Evolutionary conservation across 805 yeast species (phyloP).

Genomic region (Huiozyma naganishii): DNA sequence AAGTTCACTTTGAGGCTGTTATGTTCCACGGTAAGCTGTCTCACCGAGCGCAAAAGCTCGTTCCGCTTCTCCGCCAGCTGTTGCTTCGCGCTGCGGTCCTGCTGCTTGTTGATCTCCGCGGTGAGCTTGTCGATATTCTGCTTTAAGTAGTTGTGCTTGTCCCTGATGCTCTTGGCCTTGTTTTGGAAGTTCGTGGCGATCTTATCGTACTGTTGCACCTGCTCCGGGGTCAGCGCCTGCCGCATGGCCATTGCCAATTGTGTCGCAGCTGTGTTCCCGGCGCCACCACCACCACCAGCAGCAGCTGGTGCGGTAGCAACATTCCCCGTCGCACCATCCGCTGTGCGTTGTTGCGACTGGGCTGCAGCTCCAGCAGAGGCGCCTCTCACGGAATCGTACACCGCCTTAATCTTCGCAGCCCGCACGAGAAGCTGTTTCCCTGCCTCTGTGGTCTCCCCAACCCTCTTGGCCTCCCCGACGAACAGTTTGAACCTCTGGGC

Average conservation of each 20-base stretch:
- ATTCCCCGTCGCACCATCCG: background rate
- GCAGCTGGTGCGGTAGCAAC: slow-evolving; percentile 3
- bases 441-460: slow-evolving; percentile 47
- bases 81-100: slow-evolving; percentile 16
- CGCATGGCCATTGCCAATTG: slow-evolving; percentile 20
- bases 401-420: slow-evolving; percentile 53
- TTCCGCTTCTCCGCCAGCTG: slow-evolving; percentile 20
- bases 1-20: slow-evolving; percentile 20
- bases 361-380: slow-evolving; percentile 14
- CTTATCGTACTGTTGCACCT: slow-evolving; percentile 22
- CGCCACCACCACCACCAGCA: slow-evolving; percentile 1
- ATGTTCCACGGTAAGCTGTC: slow-evolving; percentile 18
- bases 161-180: slow-evolving; percentile 22
- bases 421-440: slow-evolving; percentile 53
- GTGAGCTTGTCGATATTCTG: slow-evolving; percentile 23
- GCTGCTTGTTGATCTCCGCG: slow-evolving; percentile 20
- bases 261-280: slow-evolving; percentile 6
- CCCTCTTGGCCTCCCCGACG: slow-evolving; percentile 49
- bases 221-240: slow-evolving; percentile 23
- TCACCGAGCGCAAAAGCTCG: slow-evolving; percentile 19
- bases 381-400: slow-evolving; percentile 36
- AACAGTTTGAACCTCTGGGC: slow-evolving; percentile 49
- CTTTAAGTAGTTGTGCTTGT: slow-evolving; percentile 21
- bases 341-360: slow-evolving; percentile 11
- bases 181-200: slow-evolving; percentile 20